Evolutionary conservation across 106 monocot species (phyloP).

Genomic region (Allium fistulosum): DNA sequence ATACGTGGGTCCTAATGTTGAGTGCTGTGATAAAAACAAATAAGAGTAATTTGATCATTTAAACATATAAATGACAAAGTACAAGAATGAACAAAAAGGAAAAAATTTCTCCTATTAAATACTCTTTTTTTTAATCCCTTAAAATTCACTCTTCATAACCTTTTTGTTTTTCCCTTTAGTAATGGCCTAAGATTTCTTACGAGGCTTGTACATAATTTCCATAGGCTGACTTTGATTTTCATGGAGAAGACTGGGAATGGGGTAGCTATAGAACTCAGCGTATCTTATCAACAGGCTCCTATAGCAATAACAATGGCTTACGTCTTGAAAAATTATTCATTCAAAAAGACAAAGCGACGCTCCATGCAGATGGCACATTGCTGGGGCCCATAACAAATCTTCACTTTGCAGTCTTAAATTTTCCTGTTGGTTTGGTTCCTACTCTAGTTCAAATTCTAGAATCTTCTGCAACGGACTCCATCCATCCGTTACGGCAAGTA

Average conservation of each 20-base stretch:
- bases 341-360: slow-evolving; percentile 96
- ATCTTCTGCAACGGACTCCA: slow-evolving; percentile 53
- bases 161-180: no score
- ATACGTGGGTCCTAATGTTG: no score
- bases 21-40: no score
- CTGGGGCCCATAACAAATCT: slow-evolving; percentile 90
- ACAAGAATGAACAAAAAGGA: no score
- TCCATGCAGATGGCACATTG: slow-evolving; percentile 94
- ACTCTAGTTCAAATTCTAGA: slow-evolving; percentile 86
- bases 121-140: no score
- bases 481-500: slow-evolving; percentile 70
- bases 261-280: slow-evolving; percentile 82
- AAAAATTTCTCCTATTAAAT: no score
- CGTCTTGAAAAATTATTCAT: slow-evolving; percentile 92
- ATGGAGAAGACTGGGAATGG: slow-evolving; percentile 99
- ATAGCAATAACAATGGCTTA: slow-evolving; percentile 90
- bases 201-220: neutral
- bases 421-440: slow-evolving; percentile 87
- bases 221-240: slow-evolving; percentile 96
- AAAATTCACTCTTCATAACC: no score
- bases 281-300: slow-evolving; percentile 67
- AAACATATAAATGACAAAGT: no score
- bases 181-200: no score
- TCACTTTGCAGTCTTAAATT: slow-evolving; percentile 97
- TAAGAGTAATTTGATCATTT: no score